phyloP scores from a whole-genome alignment of 2,329 filamentous ascomycete species.

The Penicillium sp. region DNA sequence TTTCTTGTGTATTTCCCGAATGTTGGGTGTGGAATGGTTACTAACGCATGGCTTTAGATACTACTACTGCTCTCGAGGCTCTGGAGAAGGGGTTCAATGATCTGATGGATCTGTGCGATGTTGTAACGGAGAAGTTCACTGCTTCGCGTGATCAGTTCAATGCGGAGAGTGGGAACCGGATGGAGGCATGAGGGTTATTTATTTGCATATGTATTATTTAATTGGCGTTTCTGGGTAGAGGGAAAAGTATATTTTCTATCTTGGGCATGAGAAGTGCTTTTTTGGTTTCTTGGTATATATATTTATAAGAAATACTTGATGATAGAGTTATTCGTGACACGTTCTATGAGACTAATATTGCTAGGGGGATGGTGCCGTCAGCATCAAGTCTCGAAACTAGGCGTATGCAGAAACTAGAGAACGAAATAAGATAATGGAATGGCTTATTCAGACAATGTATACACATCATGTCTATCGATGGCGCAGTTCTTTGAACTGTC shows the following conservation, averaged over 20 bases:
- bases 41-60: constrained; percentile 53
- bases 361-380: not conserved
- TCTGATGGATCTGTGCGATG: constrained; percentile 86
- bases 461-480: constrained; percentile 35
- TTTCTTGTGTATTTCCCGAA: not conserved
- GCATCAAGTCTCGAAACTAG: not conserved
- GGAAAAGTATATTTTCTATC: constrained; percentile 10
- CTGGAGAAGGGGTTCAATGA: constrained; percentile 87
- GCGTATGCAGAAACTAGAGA: not conserved
- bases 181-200: constrained; percentile 26
- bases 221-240: constrained; percentile 27
- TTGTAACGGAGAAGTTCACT: constrained; percentile 87
- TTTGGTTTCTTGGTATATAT: not conserved
- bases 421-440: constrained; percentile 15
- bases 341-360: not conserved
- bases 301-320: not conserved
- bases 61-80: constrained; percentile 76
- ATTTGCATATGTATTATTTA: constrained; percentile 15
- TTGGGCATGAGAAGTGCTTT: not conserved
- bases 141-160: constrained; percentile 63
- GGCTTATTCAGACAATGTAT: constrained; percentile 38
- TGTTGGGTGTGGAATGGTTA: not conserved
- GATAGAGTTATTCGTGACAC: not conserved
- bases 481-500: constrained; percentile 14
- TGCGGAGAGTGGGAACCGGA: constrained; percentile 35